phyloP scores from a whole-genome alignment of 2,329 filamentous ascomycete species.

The Colletotrichum coccodes region DNA sequence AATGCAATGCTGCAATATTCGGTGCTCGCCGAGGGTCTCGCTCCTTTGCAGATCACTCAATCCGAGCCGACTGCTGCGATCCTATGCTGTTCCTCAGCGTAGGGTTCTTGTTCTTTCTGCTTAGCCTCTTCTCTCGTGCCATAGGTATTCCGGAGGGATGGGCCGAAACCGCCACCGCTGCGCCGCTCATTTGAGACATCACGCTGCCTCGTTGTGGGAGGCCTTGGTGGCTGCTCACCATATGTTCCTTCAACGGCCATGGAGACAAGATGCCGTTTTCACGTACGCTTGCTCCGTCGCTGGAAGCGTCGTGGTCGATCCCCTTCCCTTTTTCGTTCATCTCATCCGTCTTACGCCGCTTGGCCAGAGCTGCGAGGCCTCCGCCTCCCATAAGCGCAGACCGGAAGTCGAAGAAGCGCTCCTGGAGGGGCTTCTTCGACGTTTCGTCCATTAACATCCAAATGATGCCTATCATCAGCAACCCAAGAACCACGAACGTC shows the following conservation, averaged over 20 bases:
- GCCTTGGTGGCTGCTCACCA: neutral
- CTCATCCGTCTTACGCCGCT: conserved; percentile 4
- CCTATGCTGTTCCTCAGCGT: conserved; percentile 23
- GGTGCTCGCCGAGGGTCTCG: neutral
- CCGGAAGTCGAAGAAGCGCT: conserved; percentile 44
- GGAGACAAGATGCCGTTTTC: conserved; percentile 4
- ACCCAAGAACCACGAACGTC: conserved; percentile 67
- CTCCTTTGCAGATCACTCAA: conserved; percentile 4
- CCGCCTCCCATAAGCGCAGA: conserved; percentile 21
- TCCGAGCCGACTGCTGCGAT: conserved; percentile 26
- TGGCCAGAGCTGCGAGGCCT: conserved; percentile 10
- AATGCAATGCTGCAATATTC: neutral
- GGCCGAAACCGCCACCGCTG: conserved; percentile 3
- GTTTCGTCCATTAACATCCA: conserved; percentile 63
- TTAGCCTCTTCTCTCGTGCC: conserved; percentile 27
- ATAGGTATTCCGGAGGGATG: conserved; percentile 1
- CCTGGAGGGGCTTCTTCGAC: conserved; percentile 42
- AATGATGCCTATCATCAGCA: conserved; percentile 62
- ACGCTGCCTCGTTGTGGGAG: conserved; percentile 5
- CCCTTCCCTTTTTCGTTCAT: conserved; percentile 32
- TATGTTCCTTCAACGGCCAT: neutral
- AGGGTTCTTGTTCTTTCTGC: conserved; percentile 10
- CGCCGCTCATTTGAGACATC: conserved; percentile 18
- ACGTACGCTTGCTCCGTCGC: conserved; percentile 12
- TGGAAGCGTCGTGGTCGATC: conserved; percentile 16